Evolutionary conservation across 225 moss, liverwort and hornwort species (phyloP), one percentile per base, ranked within the genome.

Genomic region (Polytrichum commune): DNA sequence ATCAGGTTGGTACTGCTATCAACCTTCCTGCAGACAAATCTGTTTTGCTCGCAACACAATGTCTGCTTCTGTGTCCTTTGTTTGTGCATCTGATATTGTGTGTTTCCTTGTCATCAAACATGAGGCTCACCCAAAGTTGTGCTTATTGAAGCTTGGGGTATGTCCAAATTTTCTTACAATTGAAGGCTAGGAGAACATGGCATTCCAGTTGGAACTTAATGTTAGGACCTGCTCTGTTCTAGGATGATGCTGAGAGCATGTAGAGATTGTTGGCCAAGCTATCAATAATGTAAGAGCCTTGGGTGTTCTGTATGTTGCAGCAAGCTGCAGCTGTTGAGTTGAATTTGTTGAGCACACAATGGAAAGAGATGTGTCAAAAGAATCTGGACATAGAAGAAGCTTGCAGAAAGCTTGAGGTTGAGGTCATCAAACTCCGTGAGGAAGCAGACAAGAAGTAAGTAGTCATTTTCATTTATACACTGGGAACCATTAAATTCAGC

Each of bases 301-400:
- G 54, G 46, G 68, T 5, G 26, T 18, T 73, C 20, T 79, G 74
- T 70, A 30, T 20, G 24, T 63, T 74, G n/a, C 76, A 97, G 94
- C 94, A 92, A 90, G 94, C 97, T 82, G 94, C 94, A 3, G 94
- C 97, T 25, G 89, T 90, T 64, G 97, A 93, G 69, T 78, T 94
- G 80, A 80, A 81, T 60, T 79, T 88, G 38, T 77, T 94, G 71
- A 85, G 81, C 72, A 74, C 83, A 67, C 91, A 91, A 64, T 97
- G 88, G 92, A 94, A 85, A 85, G 94, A 87, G 63, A 70, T 90
- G 5, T 85, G 86, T 64, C 76, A 87, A 65, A 97, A 97, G 82
- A 94, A 92, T 80, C 53, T 91, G 67, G 91, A 88, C 71, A 92
- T 97, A 63, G 90, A 88, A 76, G 86, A 78, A 63, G 94, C 91